Base-by-base conservation (phyloP, 441 rosid genomes). In the Arabidopsis lyrata region DNA sequence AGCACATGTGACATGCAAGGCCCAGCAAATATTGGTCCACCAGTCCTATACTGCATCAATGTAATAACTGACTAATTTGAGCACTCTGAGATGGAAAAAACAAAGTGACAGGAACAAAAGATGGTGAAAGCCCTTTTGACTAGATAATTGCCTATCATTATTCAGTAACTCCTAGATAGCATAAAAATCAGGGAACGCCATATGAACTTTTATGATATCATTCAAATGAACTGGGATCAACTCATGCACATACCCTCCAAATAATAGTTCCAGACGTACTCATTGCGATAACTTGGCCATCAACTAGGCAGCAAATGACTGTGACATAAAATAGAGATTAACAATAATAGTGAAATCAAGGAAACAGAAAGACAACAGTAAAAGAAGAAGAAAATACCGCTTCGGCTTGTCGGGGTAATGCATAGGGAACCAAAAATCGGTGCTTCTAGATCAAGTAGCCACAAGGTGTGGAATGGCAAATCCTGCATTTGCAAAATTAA, bases 271-370 rank as follows among this genome's bases (percentile, higher is more conserved):
- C 99, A 67, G 75, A 76, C 15, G 77, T 57, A 83, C 82, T 86
- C 70, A 91, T 3, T 36, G 88, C 90, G n/a, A 90, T 73, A 70
- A 95, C 81, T 49, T 77, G 87, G 42, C 98, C 98, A 85, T 95
- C 90, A 65, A 95, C 98, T 82, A 90, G 81, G 81, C 99, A 95
- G 81, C 96, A 90, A 83, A 95, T 84, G 74, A 95, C 99, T 95
- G 88, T 74, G 73, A 70, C 44, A 63, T 14, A 71, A 52, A 68
- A 54, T 14, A 45, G 16, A 54, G 65, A 59, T 54, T 60, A 31
- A 11, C 36, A 39, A 39, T 41, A 52, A 60, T 36, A 56, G 36
- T 32, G 22, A 56, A 20, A 63, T 47, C 50, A 73, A 56, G 18
- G 22, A 38, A 63, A 63, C 5, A 29, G 38, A 70, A 53, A 18